phyloP scores from a whole-genome alignment of 2,329 filamentous ascomycete genomes.

The Colletotrichum acutatum region DNA sequence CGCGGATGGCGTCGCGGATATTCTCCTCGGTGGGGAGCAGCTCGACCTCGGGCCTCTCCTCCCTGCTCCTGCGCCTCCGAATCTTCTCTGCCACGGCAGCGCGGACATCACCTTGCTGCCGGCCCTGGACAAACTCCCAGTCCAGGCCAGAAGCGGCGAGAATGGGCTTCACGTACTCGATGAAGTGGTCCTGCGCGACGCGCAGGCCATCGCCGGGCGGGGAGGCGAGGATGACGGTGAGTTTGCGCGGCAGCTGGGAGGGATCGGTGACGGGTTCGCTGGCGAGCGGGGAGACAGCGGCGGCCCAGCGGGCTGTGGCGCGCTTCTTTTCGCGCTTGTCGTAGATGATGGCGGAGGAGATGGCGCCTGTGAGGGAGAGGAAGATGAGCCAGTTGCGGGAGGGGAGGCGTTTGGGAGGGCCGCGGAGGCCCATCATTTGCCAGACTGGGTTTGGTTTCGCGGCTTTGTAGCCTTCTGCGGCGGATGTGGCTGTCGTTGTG shows the following conservation, averaged over 20 bases:
- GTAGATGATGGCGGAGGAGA: conserved; percentile 86
- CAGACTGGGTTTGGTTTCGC: conserved; percentile 75
- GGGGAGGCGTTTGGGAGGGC: conserved; percentile 84
- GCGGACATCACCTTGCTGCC: conserved; percentile 91
- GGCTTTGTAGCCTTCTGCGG: conserved; percentile 50
- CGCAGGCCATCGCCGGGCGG: conserved; percentile 89
- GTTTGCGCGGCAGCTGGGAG: conserved; percentile 80
- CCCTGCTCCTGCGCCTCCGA: conserved; percentile 73
- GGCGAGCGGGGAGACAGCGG: conserved; percentile 85
- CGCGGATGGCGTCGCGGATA: conserved; percentile 71
- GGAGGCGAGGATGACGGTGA: conserved; percentile 87
- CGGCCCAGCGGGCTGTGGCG: conserved; percentile 87
- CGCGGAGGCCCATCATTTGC: conserved; percentile 85
- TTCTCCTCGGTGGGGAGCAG: conserved; percentile 65
- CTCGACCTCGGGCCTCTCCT: conserved; percentile 62
- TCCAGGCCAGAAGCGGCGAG: conserved; percentile 90
- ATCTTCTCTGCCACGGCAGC: conserved; percentile 89
- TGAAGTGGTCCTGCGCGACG: conserved; percentile 91
- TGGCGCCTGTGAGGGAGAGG: conserved; percentile 79
- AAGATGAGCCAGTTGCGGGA: conserved; percentile 99
- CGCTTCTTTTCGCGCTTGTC: conserved; percentile 91
- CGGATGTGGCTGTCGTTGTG: conserved; percentile 41
- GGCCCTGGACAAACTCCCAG: conserved; percentile 95
- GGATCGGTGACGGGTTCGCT: conserved; percentile 76
- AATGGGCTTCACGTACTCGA: conserved; percentile 94